These are phyloP conservation scores for Vitis rupestris DNA, from an alignment of 164 flowering plant genomes.

Conservation along the genomic window DNA sequence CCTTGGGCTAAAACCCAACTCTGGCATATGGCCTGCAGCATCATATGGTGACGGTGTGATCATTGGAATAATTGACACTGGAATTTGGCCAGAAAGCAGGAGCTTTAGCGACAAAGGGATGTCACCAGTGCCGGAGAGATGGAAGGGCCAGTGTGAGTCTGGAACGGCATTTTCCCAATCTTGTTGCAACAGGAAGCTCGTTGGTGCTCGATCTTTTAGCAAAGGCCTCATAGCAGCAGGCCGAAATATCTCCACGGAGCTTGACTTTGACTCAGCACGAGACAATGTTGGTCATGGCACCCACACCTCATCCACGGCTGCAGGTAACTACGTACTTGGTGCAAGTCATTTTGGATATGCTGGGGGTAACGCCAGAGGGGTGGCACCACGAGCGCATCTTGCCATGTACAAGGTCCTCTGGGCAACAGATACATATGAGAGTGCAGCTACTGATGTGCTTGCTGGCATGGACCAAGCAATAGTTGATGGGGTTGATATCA, in stretches of 20 bases:
- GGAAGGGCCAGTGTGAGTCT: slow-evolving; percentile 30
- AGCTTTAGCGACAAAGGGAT: slow-evolving; percentile 15
- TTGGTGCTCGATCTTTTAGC: slow-evolving; percentile 35
- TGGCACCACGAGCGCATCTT: slow-evolving; percentile 36
- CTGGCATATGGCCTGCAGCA: slow-evolving; percentile 20
- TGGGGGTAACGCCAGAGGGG: slow-evolving; percentile 32
- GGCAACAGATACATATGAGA: not conserved
- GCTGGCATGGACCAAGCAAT: slow-evolving; percentile 51
- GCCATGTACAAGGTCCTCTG: slow-evolving; percentile 44
- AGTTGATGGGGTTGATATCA: slow-evolving; percentile 36
- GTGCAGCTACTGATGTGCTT: slow-evolving; percentile 23
- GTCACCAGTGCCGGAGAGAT: slow-evolving; percentile 14
- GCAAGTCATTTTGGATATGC: slow-evolving; percentile 42
- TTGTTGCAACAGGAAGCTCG: slow-evolving; percentile 26
- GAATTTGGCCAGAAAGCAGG: not conserved
- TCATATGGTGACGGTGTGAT: slow-evolving; percentile 26
- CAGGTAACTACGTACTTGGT: slow-evolving; percentile 27
- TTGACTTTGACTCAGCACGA: slow-evolving; percentile 29
- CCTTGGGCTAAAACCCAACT: slow-evolving; percentile 15
- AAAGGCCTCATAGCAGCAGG: slow-evolving; percentile 27
- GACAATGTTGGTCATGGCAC: slow-evolving; percentile 39
- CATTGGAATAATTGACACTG: slow-evolving; percentile 24
- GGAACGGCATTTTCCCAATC: slow-evolving; percentile 17
- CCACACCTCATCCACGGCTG: slow-evolving; percentile 44
- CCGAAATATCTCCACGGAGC: slow-evolving; percentile 1